These are phyloP conservation scores for Leccinum pallidistipes DNA, from an alignment of 1,284 basidiomycete genomes.

Conservation along the genomic window DNA sequence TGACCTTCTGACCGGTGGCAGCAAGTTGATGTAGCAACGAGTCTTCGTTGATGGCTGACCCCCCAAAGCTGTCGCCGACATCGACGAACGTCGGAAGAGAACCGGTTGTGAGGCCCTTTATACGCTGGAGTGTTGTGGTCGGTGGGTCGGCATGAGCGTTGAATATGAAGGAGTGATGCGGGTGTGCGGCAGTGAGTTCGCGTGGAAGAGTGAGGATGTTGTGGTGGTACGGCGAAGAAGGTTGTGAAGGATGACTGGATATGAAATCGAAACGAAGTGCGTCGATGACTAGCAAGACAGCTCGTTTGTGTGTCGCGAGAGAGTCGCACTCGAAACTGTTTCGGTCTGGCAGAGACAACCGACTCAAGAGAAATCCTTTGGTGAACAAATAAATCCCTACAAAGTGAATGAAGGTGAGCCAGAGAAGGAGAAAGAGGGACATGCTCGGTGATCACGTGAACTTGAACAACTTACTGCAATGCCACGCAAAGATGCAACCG, in stretches of 20 bases:
- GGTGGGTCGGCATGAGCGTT: constrained; percentile 94
- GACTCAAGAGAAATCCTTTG: constrained; percentile 84
- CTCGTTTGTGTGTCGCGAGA: constrained; percentile 71
- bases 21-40: constrained; percentile 68
- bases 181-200: constrained; percentile 61
- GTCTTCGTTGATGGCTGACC: constrained; percentile 85
- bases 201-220: constrained; percentile 79
- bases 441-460: constrained; percentile 11
- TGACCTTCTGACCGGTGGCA: constrained; percentile 57
- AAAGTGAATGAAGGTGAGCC: constrained; percentile 61
- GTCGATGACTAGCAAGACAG: constrained; percentile 89
- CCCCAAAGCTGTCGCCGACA: constrained; percentile 90
- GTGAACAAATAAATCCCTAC: constrained; percentile 80
- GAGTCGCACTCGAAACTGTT: constrained; percentile 46
- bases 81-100: constrained; percentile 97
- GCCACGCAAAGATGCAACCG: constrained; percentile 61
- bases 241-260: constrained; percentile 64
- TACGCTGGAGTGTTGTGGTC: constrained; percentile 92
- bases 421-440: constrained; percentile 44
- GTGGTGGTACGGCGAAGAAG: constrained; percentile 74
- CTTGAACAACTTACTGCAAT: constrained; percentile 39
- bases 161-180: constrained; percentile 80
- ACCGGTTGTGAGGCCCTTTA: constrained; percentile 95
- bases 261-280: constrained; percentile 95
- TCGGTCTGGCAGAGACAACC: constrained; percentile 71